Evolutionary conservation across 202 grass and related monocot genomes (phyloP).

Genomic region (Dendrocalamus latiflorus): DNA sequence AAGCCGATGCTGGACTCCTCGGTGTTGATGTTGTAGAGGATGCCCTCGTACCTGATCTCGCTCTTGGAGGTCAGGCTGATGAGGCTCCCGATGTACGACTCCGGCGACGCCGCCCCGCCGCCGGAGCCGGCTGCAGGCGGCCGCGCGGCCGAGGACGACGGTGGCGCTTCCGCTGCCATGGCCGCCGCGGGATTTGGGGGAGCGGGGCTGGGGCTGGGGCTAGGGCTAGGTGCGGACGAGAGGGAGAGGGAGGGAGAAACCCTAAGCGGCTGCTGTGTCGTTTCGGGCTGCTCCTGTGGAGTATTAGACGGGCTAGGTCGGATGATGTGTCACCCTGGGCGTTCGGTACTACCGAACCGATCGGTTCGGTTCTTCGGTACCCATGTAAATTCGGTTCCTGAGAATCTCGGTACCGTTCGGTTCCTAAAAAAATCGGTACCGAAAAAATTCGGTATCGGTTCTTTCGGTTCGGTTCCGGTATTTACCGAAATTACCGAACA

Average conservation of each 20-base stretch:
- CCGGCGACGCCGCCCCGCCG: conserved; percentile 31
- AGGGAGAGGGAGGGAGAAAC: background rate
- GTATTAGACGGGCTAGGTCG: no score
- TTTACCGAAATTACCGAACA: no score
- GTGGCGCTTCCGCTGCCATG: conserved; percentile 53
- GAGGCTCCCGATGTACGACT: conserved; percentile 73
- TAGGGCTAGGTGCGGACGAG: background rate
- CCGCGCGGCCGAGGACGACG: background rate
- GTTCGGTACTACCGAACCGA: no score
- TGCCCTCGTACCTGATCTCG: conserved; percentile 91
- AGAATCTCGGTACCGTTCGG: no score
- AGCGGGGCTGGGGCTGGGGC: background rate
- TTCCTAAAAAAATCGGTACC: no score
- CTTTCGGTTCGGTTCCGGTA: no score
- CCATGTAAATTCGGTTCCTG: no score
- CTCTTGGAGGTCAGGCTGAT: conserved; percentile 85
- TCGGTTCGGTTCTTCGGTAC: no score
- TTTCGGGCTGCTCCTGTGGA: no score
- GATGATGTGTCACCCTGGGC: no score
- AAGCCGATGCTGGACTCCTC: conserved; percentile 74
- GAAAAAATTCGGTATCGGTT: no score
- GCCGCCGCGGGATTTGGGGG: background rate
- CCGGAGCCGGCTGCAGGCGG: background rate
- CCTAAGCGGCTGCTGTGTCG: conserved; percentile 26
- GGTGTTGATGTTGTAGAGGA: conserved; percentile 80